Conservation (phyloP, 345 rosid species). For the Aquilaria malaccensis region DNA sequence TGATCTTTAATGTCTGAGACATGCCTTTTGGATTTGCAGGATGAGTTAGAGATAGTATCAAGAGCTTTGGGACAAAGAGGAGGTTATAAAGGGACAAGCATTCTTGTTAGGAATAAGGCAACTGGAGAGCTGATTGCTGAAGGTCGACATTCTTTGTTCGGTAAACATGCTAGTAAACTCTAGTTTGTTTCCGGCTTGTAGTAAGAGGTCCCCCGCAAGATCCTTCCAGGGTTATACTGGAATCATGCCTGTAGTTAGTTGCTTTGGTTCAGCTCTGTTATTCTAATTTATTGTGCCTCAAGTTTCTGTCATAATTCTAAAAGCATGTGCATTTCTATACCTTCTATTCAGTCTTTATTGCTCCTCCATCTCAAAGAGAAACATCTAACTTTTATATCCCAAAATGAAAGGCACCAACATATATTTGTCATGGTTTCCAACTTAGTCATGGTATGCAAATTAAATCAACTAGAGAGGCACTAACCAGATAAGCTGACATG, state of each 20-base stretch:
- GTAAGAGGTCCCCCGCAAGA: background rate
- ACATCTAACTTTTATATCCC: no score
- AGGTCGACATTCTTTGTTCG: slow-evolving; percentile 89
- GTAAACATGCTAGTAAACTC: slow-evolving; percentile 60
- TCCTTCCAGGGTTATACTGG: background rate
- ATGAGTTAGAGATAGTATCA: slow-evolving; percentile 74
- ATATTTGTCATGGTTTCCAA: no score
- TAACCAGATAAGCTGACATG: no score
- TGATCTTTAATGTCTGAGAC: slow-evolving; percentile 1
- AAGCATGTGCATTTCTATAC: no score
- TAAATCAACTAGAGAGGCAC: no score
- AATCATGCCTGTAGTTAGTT: background rate
- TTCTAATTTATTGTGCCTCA: background rate
- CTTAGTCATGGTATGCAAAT: no score
- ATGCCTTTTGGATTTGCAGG: slow-evolving; percentile 34
- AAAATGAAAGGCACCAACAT: no score
- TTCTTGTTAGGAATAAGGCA: slow-evolving; percentile 58
- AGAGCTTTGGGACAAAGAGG: slow-evolving; percentile 67
- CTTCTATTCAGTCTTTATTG: no score
- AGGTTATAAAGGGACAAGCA: slow-evolving; percentile 55
- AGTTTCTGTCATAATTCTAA: background rate
- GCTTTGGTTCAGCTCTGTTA: background rate
- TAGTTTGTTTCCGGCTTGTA: slow-evolving; percentile 15
- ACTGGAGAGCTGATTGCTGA: slow-evolving; percentile 84
- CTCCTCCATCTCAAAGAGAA: no score